phyloP scores from a whole-genome alignment of 306 rosid species.

The Neltuma alba region DNA sequence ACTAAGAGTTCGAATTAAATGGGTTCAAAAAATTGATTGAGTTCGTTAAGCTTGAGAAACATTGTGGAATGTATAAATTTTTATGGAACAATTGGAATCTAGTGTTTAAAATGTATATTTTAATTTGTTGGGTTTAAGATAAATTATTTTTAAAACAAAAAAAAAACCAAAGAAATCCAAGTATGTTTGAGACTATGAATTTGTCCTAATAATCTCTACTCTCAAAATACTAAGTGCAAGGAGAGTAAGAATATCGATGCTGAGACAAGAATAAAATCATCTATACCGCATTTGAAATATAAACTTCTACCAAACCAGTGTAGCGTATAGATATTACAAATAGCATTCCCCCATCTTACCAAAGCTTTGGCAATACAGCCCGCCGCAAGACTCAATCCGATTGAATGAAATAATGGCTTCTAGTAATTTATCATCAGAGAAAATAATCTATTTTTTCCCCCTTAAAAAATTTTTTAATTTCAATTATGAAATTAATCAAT shows the following conservation, averaged over 20 bases:
- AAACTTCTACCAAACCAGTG: conserved; percentile 28
- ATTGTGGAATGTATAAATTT: background rate
- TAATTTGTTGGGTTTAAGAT: background rate
- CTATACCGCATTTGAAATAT: background rate
- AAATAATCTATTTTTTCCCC: conserved; percentile 7
- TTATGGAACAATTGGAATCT: background rate
- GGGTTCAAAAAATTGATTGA: background rate
- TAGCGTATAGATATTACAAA: conserved; percentile 25
- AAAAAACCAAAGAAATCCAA: background rate
- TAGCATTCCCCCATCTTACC: conserved; percentile 30
- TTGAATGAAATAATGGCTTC: conserved; percentile 53
- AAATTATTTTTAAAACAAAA: too few species aligned
- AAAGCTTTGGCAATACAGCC: conserved; percentile 43
- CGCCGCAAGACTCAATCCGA: conserved; percentile 32
- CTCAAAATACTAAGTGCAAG: background rate
- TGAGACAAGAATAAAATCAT: background rate
- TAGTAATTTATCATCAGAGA: conserved; percentile 31
- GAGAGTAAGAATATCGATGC: background rate
- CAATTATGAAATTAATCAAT: conserved; percentile 27
- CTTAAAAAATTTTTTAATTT: conserved; percentile 26
- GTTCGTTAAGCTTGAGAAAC: background rate
- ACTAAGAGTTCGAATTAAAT: background rate
- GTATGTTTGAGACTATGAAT: background rate
- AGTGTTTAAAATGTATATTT: background rate
- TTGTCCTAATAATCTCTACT: background rate